Evolutionary conservation across 805 yeast species (phyloP), one percentile per base, ranked within the genome.

Genomic region (Nakazawaea peltata): DNA sequence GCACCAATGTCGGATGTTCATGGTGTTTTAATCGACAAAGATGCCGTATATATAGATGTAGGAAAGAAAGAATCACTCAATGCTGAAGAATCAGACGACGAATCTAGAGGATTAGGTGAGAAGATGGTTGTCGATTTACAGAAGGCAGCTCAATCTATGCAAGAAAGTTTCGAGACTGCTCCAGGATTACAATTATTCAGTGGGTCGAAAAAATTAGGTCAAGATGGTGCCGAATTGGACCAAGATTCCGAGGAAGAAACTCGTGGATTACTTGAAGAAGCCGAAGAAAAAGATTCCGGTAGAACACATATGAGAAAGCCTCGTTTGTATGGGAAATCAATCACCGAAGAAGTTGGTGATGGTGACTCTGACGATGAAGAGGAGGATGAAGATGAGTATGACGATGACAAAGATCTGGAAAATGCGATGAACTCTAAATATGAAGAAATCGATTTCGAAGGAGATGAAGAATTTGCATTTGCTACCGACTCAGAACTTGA

Each of bases 1-100:
- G 99, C 98, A 0, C 99, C 99, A 33, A 92, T 92, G 99, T 84
- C 97, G 31, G 97, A 92, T 58, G 96, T 92, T n/a, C 97, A 97
- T 39, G 99, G 99, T 56, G 94, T 92, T 25, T 66, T 92, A 45
- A 86, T 92, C 42, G 99, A 92, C 61, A 88, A 82, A 53, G 99
- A 92, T 63, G 96, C 98, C 7, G 98, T 92, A 2, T 92, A 88
- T 50, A 85, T 92, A 41, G 97, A 83, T 48, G 76, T 83, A 7
- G 87, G 86, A 2, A 41, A 37, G 13, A 54, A 51, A 36, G 50
- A 41, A 30, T 37, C 36, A 22, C 33, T 36, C 26, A 35, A 41
- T 11, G 55, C 51, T 0, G 57, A 49, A 9, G 56, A 49, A 33
- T 54, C 55, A 31, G 40, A 37, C 9, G 40, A 36, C 4, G 39